Conservation (phyloP, 805 yeast genomes). For the Yarrowia keelungensis region DNA sequence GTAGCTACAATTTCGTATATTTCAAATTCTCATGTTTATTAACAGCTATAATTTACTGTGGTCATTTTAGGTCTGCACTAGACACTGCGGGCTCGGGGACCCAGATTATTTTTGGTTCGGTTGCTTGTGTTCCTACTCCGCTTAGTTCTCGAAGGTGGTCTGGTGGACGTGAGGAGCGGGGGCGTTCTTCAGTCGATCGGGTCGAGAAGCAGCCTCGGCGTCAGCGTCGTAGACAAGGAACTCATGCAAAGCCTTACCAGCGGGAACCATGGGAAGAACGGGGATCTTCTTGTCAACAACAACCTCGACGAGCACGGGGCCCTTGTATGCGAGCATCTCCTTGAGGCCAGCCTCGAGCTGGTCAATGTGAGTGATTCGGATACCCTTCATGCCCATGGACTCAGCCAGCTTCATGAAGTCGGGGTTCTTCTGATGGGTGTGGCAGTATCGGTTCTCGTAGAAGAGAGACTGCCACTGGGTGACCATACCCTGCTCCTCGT, state of each 20-base stretch:
- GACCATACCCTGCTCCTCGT: slow-evolving; percentile 99
- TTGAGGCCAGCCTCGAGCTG: slow-evolving; percentile 66
- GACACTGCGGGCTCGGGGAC: slow-evolving; percentile 21
- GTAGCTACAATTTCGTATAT: not conserved
- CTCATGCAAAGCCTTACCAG: slow-evolving; percentile 92
- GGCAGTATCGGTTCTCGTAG: slow-evolving; percentile 97
- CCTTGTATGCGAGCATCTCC: slow-evolving; percentile 75
- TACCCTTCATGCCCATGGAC: slow-evolving; percentile 89
- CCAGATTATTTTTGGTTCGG: slow-evolving; percentile 21
- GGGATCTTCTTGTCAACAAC: slow-evolving; percentile 89
- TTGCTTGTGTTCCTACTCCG: slow-evolving; percentile 4
- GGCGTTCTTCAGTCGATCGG: slow-evolving; percentile 35
- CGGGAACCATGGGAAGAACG: slow-evolving; percentile 98
- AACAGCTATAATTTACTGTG: slow-evolving; percentile 38
- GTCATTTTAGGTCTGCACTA: slow-evolving; percentile 38
- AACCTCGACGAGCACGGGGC: slow-evolving; percentile 92
- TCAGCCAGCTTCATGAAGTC: slow-evolving; percentile 92
- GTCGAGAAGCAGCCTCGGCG: slow-evolving; percentile 46
- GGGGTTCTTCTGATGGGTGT: slow-evolving; percentile 95
- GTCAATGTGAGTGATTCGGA: slow-evolving; percentile 71
- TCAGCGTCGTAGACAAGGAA: slow-evolving; percentile 86
- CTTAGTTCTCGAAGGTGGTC: slow-evolving; percentile 31
- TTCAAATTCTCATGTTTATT: slow-evolving; percentile 15
- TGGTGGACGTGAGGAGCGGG: slow-evolving; percentile 39
- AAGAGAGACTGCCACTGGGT: slow-evolving; percentile 99